Evolutionary conservation across 768 basidiomycete species (phyloP), one percentile per base, ranked within the genome.

Genomic region (Multifurca ochricompacta): DNA sequence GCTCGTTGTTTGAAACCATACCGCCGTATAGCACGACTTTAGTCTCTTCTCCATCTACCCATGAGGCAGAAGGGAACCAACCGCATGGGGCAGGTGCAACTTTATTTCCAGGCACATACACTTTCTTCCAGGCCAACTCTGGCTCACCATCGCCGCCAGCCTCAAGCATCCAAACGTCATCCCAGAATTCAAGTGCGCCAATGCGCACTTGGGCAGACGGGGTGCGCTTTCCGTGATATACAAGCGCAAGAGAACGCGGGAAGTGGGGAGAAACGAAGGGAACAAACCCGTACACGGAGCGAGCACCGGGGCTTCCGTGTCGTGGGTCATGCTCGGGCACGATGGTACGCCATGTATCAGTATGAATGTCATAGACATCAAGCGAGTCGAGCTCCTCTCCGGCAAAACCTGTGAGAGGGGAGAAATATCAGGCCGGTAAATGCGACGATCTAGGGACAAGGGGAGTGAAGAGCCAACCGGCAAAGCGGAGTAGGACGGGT

Each of bases 131-230:
- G n/a, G 21, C 21, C 10, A 31, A 19, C 23, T 40, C 25, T n/a
- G 25, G 28, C 52, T 46, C 36, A 30, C 7, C 36, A 41, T 50
- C 30, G 16, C 21, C 21, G 18, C 27, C n/a, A 45, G 23, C 31
- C 64, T 66, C 51, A 23, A 75, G 62, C 6, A 68, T 50, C 73
- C 72, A 75, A 1, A 64, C 65, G 34, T 75, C 73, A 21, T 67
- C 62, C 65, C 70, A 69, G 62, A 76, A 76, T n/a, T 60, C 51
- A 0, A 72, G 73, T 0, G 71, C 74, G 1, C 70, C 71, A 0
- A 67, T 69, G 46, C 74, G 73, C 2, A 73, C 73, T 4, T 71
- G 54, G 1, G 61, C 57, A 2, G 70, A 70, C 0, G 70, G 67
- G 9, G 65, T 68, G 4, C 65, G 47, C 52, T 75, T 70, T 1